Percentiles rank a stretch among this genome's conserved stretches.
phyloP scores from a whole-genome alignment of 2,329 filamentous ascomycete species.

The Penicillium nordicum region DNA sequence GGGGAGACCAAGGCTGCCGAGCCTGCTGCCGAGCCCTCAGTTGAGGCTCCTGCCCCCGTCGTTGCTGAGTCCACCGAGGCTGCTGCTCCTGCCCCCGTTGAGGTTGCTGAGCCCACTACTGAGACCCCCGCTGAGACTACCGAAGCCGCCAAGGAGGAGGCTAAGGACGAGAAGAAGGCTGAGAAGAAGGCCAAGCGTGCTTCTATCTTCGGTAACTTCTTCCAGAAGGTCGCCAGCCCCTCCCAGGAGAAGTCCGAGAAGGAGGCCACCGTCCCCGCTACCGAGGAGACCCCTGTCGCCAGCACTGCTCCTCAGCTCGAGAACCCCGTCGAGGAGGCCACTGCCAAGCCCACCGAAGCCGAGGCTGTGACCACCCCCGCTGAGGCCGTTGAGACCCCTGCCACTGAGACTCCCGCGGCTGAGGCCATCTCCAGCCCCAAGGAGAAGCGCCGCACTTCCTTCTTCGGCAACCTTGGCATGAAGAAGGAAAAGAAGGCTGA shows the following conservation, averaged over 20 bases:
- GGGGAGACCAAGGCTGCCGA: slow-evolving; percentile 42
- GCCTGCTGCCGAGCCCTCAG: slow-evolving; percentile 31
- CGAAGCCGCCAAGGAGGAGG: slow-evolving; percentile 25
- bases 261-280: slow-evolving; percentile 47
- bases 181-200: slow-evolving; percentile 69
- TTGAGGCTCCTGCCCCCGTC: slow-evolving; percentile 33
- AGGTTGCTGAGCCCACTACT: slow-evolving; percentile 32
- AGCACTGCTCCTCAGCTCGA: slow-evolving; percentile 50
- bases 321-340: slow-evolving; percentile 41
- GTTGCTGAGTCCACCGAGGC: slow-evolving; percentile 18
- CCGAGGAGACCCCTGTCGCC: slow-evolving; percentile 45
- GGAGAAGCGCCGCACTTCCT: slow-evolving; percentile 52
- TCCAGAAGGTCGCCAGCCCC: slow-evolving; percentile 62
- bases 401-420: slow-evolving; percentile 29
- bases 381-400: slow-evolving; percentile 34
- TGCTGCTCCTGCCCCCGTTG: not conserved
- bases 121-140: slow-evolving; percentile 34
- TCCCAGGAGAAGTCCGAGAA: slow-evolving; percentile 47
- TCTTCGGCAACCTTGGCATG: slow-evolving; percentile 52
- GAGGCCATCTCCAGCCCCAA: slow-evolving; percentile 39
- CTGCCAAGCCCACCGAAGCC: slow-evolving; percentile 38
- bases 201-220: slow-evolving; percentile 75
- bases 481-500: slow-evolving; percentile 54
- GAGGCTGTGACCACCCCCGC: slow-evolving; percentile 46
- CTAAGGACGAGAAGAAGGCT: slow-evolving; percentile 40